These are phyloP conservation scores for Geotrichum bryndzae DNA, from an alignment of 1,139 yeast species.

Conservation along the genomic window DNA sequence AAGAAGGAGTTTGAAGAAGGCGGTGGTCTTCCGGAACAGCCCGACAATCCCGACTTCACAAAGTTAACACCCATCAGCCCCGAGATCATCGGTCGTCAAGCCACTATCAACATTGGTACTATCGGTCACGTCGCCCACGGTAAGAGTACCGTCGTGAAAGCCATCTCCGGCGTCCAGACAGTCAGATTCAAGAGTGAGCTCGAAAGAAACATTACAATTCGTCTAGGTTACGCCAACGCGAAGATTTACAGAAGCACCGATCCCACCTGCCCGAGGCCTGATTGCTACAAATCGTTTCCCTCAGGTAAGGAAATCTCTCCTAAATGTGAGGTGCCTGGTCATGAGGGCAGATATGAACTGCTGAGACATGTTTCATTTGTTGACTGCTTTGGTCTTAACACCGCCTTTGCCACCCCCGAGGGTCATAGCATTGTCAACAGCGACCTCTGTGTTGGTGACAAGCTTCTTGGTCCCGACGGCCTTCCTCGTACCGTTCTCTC, in stretches of 20 bases:
- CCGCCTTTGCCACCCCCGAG: background rate
- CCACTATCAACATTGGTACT: slow-evolving; percentile 97
- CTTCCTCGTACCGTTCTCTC: background rate
- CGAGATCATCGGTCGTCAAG: slow-evolving; percentile 96
- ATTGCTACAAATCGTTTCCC: slow-evolving; percentile 88
- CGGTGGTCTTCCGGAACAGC: slow-evolving; percentile 97
- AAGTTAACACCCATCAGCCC: slow-evolving; percentile 81
- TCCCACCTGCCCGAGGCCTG: slow-evolving; percentile 86
- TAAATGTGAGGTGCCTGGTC: slow-evolving; percentile 77
- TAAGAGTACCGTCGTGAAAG: slow-evolving; percentile 96
- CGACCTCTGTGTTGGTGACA: slow-evolving; percentile 1
- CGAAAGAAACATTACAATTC: slow-evolving; percentile 97
- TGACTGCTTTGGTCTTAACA: slow-evolving; percentile 40
- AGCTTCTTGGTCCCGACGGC: slow-evolving; percentile 1
- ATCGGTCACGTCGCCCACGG: slow-evolving; percentile 99
- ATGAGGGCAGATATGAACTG: slow-evolving; percentile 72
- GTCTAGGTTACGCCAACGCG: slow-evolving; percentile 97
- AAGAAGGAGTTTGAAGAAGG: slow-evolving; percentile 91
- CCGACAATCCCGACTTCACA: slow-evolving; percentile 76
- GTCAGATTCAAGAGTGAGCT: slow-evolving; percentile 97
- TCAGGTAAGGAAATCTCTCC: slow-evolving; percentile 94
- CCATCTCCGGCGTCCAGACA: slow-evolving; percentile 97
- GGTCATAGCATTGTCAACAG: background rate
- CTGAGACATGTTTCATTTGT: slow-evolving; percentile 97
- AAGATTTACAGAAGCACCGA: slow-evolving; percentile 92